Percentiles rank a stretch among this genome's conserved stretches.
phyloP scores from a whole-genome alignment of 257 asterid genomes.

The Penstemon barbatus region DNA sequence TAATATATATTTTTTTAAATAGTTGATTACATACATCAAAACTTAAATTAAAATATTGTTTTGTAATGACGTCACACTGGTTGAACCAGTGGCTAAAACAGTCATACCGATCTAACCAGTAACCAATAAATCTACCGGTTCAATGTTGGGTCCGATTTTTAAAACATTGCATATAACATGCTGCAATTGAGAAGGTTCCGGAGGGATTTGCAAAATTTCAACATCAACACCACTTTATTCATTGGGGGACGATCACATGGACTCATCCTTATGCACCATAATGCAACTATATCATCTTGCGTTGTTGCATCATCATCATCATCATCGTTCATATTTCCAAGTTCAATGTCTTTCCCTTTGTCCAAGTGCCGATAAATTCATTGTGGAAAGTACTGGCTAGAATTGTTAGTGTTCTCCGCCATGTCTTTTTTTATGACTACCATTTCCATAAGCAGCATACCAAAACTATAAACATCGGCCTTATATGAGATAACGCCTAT shows the following conservation, averaged over 20 bases:
- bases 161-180: background rate
- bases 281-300: conserved; percentile 30
- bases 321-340: background rate
- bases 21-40: no score
- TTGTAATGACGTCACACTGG: no score
- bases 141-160: background rate
- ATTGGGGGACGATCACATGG: conserved; percentile 29
- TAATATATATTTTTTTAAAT: no score
- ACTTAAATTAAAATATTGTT: no score
- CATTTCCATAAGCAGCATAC: conserved; percentile 32
- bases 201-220: conserved; percentile 18
- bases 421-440: conserved; percentile 18
- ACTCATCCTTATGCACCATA: conserved; percentile 36
- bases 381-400: conserved; percentile 28
- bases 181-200: background rate
- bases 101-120: no score
- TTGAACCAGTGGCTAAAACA: no score
- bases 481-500: conserved; percentile 22
- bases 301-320: background rate
- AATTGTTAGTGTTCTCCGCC: background rate
- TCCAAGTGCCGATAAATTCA: conserved; percentile 30
- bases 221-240: conserved; percentile 12
- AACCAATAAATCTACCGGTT: background rate
- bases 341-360: conserved; percentile 11
- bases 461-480: conserved; percentile 34